Evolutionary conservation across 345 rosid genomes (phyloP), one percentile per base, ranked within the genome.

Genomic region (Brassica rapa): DNA sequence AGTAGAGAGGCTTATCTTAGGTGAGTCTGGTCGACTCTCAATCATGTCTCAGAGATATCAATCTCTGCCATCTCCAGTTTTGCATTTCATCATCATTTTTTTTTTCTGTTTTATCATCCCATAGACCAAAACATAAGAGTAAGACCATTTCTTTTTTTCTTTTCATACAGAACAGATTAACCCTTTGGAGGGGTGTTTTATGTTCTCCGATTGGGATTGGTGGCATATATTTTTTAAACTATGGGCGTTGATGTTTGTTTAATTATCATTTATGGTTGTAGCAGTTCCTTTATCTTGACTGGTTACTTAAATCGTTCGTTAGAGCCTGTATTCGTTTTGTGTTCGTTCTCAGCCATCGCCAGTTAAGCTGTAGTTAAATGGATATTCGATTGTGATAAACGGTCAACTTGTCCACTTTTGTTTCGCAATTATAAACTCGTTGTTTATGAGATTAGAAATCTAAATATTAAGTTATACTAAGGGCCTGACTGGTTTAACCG

Each of bases 51-150:
- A 69, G 75, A 62, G 79, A 80, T 73, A 41, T 43, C 29, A 39
- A 51, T 79, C 82, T 68, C 66, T 75, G 53, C 67, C 82, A 74
- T 80, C 82, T 62, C 82, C 82, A 80, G 67, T 80, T 80, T 80
- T 80, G 75, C 75, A 74, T 80, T 21, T 68, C 37, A 14, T 62
- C 75, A 3, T 57, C 32, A 16, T 72, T 25, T 21, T 11, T 43
- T 60, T 29, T 21, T 39, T 10, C 15, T 16, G 6, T 35, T 55
- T 8, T 3, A 53, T 53, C 60, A 53, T 53, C 23, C 60, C 16
- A 53, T 59, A 24, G 75, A 74, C 67, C 23, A 57, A 72, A 46
- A 66, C 51, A 46, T 10, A 73, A 71, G 71, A 43, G 32, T 10
- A 73, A 71, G 71, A 43, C 15, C 59, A 32, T 73, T 25, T 77